These are phyloP conservation scores for Epicoccum sorghinum DNA, from an alignment of 2,329 filamentous ascomycete species.

Conservation along the genomic window DNA sequence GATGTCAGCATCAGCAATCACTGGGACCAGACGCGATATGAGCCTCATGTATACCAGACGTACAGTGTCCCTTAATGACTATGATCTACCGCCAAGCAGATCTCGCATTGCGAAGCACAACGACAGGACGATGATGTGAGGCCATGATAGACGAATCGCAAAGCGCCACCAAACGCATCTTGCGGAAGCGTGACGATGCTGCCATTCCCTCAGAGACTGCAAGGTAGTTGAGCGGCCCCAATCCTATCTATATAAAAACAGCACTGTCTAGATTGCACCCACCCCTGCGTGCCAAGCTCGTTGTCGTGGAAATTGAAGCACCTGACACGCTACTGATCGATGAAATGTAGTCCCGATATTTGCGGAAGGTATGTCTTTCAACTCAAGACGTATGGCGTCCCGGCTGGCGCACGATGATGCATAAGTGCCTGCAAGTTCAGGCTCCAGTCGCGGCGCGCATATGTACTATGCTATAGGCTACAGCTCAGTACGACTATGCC, in stretches of 20 bases:
- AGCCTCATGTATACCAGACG: neutral
- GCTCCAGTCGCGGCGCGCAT: neutral
- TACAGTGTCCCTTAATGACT: neutral
- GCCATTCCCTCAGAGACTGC: too few species aligned
- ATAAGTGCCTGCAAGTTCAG: neutral
- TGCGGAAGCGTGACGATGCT: too few species aligned
- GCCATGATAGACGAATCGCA: too few species aligned
- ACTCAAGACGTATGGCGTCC: neutral
- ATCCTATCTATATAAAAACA: too few species aligned
- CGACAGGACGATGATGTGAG: slow-evolving; percentile 1
- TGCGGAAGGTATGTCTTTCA: neutral
- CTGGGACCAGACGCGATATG: neutral
- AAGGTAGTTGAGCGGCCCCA: too few species aligned
- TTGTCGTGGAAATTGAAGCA: too few species aligned
- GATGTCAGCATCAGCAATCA: neutral
- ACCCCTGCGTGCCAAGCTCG: too few species aligned
- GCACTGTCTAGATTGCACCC: too few species aligned
- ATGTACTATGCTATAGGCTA: slow-evolving; percentile 9
- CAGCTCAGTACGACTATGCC: neutral
- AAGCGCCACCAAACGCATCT: too few species aligned
- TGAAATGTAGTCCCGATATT: neutral
- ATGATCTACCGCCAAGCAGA: slow-evolving; percentile 4
- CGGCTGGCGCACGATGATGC: neutral
- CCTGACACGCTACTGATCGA: too few species aligned
- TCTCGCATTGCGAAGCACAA: neutral